phyloP scores from a whole-genome alignment of 345 rosid species.

The Populus simonii region DNA sequence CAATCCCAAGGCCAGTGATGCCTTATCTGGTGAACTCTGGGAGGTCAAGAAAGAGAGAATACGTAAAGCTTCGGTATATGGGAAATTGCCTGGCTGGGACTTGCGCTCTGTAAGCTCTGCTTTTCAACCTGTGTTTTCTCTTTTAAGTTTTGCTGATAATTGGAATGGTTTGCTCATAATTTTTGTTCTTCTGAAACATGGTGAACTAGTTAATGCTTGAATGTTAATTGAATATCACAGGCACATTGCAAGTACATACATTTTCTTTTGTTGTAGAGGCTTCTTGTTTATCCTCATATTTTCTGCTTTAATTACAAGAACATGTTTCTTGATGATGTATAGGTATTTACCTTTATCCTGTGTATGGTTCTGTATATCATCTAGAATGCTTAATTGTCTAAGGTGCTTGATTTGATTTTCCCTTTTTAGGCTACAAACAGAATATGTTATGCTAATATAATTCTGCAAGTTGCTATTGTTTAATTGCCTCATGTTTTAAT shows the following conservation, averaged over 20 bases:
- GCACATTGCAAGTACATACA: background rate
- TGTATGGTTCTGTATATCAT: background rate
- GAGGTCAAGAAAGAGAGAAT: conserved; percentile 83
- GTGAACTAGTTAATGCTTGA: background rate
- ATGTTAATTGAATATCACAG: background rate
- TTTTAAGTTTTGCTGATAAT: background rate
- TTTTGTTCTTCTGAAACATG: background rate
- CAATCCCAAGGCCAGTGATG: conserved; percentile 78
- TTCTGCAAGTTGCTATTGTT: conserved; percentile 3
- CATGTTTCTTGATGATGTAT: background rate
- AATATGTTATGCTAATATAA: conserved; percentile 9
- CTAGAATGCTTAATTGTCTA: background rate
- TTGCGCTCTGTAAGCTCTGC: conserved; percentile 88
- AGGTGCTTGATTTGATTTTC: conserved; percentile 3
- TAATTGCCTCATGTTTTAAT: background rate
- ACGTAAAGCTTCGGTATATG: conserved; percentile 71
- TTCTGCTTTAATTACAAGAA: background rate
- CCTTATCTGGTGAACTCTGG: conserved; percentile 97
- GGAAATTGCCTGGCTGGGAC: conserved; percentile 93
- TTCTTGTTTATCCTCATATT: background rate
- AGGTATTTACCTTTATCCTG: background rate
- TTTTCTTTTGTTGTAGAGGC: background rate
- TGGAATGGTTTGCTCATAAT: background rate
- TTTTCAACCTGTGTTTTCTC: background rate
- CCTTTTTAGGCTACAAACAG: background rate